These are phyloP conservation scores for Pezicula radicicola DNA, from an alignment of 2,329 filamentous ascomycete genomes.

Conservation along the genomic window DNA sequence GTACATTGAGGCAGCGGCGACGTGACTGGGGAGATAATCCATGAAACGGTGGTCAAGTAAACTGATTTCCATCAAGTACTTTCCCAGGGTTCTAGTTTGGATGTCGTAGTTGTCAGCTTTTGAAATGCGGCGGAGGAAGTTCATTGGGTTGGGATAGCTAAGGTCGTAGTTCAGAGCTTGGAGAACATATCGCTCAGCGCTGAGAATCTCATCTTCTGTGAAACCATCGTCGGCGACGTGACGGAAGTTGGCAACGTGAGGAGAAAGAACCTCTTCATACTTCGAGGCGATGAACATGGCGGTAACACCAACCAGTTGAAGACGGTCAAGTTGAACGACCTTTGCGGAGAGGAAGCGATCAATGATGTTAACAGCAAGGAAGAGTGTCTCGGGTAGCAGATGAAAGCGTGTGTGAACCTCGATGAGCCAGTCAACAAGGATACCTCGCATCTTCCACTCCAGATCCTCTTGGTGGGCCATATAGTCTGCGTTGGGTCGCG, in stretches of 20 bases:
- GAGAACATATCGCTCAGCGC: constrained; percentile 94
- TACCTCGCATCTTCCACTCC: constrained; percentile 98
- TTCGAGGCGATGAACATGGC: constrained; percentile 99
- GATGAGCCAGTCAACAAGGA: constrained; percentile 96
- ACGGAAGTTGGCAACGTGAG: constrained; percentile 94
- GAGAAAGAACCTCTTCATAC: constrained; percentile 96
- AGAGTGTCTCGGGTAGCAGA: constrained; percentile 91
- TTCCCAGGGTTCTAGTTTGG: constrained; percentile 92
- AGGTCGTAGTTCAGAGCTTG: constrained; percentile 92
- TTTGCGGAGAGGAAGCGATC: constrained; percentile 96
- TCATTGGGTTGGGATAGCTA: constrained; percentile 99
- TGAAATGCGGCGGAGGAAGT: constrained; percentile 96
- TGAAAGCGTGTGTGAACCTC: constrained; percentile 98
- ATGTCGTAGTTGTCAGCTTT: constrained; percentile 99
- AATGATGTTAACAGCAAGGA: constrained; percentile 96
- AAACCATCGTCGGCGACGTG: constrained; percentile 97
- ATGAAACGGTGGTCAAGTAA: constrained; percentile 94
- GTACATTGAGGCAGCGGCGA: constrained; percentile 94
- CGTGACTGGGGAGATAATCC: constrained; percentile 80
- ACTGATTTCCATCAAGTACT: constrained; percentile 97
- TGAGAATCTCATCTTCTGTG: constrained; percentile 89
- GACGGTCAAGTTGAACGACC: constrained; percentile 90
- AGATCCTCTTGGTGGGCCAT: constrained; percentile 93
- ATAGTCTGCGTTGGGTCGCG: constrained; percentile 86
- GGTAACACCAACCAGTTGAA: constrained; percentile 94